phyloP scores from a whole-genome alignment of 805 yeast species.

The Candida schatavii region DNA sequence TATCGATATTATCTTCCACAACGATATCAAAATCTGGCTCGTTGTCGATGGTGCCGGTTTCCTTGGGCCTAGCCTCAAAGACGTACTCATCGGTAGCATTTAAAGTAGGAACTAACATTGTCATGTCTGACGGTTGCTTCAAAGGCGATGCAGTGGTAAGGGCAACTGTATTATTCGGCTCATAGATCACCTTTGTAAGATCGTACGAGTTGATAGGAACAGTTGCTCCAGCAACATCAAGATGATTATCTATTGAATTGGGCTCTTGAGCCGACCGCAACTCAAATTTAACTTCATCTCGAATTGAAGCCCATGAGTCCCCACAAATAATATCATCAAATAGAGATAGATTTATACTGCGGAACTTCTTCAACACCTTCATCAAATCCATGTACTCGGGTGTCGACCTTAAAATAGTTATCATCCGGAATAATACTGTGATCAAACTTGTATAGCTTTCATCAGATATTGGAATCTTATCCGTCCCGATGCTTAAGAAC shows the following conservation, averaged over 20 bases:
- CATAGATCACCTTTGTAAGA: conserved; percentile 28
- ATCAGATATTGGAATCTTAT: conserved; percentile 34
- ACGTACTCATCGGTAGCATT: conserved; percentile 6
- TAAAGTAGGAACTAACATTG: conserved; percentile 12
- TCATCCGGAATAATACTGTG: conserved; percentile 27
- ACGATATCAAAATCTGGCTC: conserved; percentile 48
- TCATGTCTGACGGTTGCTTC: conserved; percentile 13
- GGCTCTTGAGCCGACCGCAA: conserved; percentile 11
- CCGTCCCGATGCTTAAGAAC: conserved; percentile 23
- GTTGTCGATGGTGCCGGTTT: conserved; percentile 4
- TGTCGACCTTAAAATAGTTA: conserved; percentile 31
- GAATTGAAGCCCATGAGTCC: background rate
- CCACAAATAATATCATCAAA: conserved; percentile 4
- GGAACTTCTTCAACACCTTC: conserved; percentile 23
- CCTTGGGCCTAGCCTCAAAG: conserved; percentile 5
- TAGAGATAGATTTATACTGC: conserved; percentile 21
- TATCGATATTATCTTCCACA: conserved; percentile 57
- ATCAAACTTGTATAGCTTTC: conserved; percentile 24
- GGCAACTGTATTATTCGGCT: conserved; percentile 16
- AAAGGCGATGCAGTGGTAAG: conserved; percentile 24
- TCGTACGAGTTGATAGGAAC: conserved; percentile 21
- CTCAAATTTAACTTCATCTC: conserved; percentile 12
- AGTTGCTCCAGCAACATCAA: conserved; percentile 8
- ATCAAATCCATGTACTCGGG: conserved; percentile 21
- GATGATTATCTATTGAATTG: conserved; percentile 11